These are phyloP conservation scores for Hirsutella minnesotensis DNA, from an alignment of 2,329 filamentous ascomycete species.

Conservation along the genomic window DNA sequence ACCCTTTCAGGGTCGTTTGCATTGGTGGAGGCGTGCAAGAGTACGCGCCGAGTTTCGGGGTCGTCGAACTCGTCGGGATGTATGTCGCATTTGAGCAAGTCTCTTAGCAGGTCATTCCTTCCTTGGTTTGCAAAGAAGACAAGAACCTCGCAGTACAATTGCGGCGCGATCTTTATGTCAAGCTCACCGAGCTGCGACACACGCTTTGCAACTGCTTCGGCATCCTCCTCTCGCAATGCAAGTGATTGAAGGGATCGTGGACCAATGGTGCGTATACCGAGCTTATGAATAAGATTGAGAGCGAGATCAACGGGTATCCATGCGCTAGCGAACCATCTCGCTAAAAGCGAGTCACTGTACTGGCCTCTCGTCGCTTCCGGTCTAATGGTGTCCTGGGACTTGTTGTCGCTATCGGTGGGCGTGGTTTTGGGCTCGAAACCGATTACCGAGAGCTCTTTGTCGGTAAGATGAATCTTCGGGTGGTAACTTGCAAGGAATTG, in stretches of 20 bases:
- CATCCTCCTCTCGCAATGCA: slow-evolving; percentile 49
- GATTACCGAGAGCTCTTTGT: slow-evolving; percentile 19
- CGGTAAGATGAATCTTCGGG: slow-evolving; percentile 22
- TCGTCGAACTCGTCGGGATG: slow-evolving; percentile 46
- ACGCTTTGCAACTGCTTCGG: slow-evolving; percentile 42
- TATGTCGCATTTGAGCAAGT: slow-evolving; percentile 36
- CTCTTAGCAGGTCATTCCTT: slow-evolving; percentile 35
- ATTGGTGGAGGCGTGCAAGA: slow-evolving; percentile 21
- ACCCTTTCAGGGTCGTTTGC: slow-evolving; percentile 26
- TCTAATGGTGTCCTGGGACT: background rate
- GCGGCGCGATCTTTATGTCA: slow-evolving; percentile 50
- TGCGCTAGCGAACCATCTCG: slow-evolving; percentile 65
- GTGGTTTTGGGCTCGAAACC: no score
- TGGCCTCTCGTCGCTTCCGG: slow-evolving; percentile 7
- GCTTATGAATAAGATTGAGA: slow-evolving; percentile 54
- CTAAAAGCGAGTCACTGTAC: slow-evolving; percentile 45
- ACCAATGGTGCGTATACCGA: slow-evolving; percentile 62
- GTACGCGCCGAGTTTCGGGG: slow-evolving; percentile 22
- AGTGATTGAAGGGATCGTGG: slow-evolving; percentile 68
- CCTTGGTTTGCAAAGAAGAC: slow-evolving; percentile 48
- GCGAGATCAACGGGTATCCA: slow-evolving; percentile 63
- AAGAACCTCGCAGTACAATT: slow-evolving; percentile 54
- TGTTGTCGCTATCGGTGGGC: background rate
- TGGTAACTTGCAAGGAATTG: slow-evolving; percentile 35
- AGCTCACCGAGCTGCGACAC: slow-evolving; percentile 49